These are phyloP conservation scores for Candida bentonensis DNA, from an alignment of 805 yeast species.

Conservation along the genomic window DNA sequence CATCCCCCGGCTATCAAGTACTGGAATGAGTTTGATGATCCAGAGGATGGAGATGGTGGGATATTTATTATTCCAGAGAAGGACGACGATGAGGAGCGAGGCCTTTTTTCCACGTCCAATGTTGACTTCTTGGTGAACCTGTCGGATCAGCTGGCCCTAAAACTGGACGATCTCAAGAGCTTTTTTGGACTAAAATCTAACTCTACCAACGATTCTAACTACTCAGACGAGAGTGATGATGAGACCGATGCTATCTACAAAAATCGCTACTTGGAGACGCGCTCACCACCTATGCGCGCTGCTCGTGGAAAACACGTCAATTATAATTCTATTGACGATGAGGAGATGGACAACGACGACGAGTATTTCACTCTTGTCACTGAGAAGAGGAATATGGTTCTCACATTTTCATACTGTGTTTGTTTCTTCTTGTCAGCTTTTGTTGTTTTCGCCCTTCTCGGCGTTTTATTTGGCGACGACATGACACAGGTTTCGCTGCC, in stretches of 20 bases:
- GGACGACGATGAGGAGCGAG: conserved; percentile 21
- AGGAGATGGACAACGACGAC: conserved; percentile 4
- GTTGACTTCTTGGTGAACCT: conserved; percentile 20
- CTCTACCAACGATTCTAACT: conserved; percentile 2
- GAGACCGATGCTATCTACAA: conserved; percentile 10
- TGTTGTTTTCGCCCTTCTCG: conserved; percentile 30
- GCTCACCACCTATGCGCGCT: not conserved
- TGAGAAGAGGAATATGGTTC: conserved; percentile 27
- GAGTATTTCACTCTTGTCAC: conserved; percentile 6
- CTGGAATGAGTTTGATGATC: conserved; percentile 59
- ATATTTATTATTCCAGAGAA: conserved; percentile 13
- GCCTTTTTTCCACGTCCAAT: conserved; percentile 16
- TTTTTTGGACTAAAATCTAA: conserved; percentile 7
- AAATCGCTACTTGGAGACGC: conserved; percentile 2
- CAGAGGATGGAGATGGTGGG: conserved; percentile 34
- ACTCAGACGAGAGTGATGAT: conserved; percentile 8
- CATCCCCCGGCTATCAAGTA: conserved; percentile 25
- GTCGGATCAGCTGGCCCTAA: conserved; percentile 16
- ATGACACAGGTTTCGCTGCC: conserved; percentile 15
- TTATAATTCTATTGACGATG: conserved; percentile 10
- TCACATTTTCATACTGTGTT: conserved; percentile 31
- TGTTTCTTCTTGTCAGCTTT: conserved; percentile 28
- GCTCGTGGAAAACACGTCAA: not conserved
- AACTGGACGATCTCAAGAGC: conserved; percentile 12
- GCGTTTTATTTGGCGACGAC: conserved; percentile 26